Percentiles rank a stretch among this genome's conserved stretches.
These are phyloP conservation scores for Aureobasidium sp. DNA, from an alignment of 2,329 filamentous ascomycete genomes.

Conservation along the genomic window DNA sequence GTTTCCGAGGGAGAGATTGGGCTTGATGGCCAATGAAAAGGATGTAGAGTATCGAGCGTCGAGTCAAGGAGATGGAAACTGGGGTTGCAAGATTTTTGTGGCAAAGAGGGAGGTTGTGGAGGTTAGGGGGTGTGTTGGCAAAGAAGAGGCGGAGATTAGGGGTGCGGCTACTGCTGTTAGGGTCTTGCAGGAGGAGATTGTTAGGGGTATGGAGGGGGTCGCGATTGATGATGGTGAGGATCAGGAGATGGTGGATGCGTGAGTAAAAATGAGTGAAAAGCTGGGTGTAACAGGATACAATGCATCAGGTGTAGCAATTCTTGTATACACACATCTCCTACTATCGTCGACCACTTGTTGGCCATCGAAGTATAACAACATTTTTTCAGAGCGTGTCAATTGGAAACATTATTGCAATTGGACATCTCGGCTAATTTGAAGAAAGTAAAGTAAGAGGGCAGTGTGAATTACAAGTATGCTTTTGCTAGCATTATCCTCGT, in stretches of 20 bases:
- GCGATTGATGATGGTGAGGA: neutral
- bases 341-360: too few species aligned
- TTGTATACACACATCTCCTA: too few species aligned
- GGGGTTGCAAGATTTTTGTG: constrained; percentile 29
- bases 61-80: constrained; percentile 14
- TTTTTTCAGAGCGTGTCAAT: too few species aligned
- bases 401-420: too few species aligned
- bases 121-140: constrained; percentile 27
- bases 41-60: constrained; percentile 45
- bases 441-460: too few species aligned
- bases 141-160: constrained; percentile 32
- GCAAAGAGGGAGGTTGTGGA: constrained; percentile 28
- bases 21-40: constrained; percentile 45
- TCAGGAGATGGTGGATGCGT: neutral
- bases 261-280: neutral
- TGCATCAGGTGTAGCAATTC: too few species aligned
- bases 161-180: constrained; percentile 23
- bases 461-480: too few species aligned
- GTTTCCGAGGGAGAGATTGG: constrained; percentile 61
- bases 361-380: too few species aligned
- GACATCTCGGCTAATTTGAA: too few species aligned
- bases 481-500: too few species aligned
- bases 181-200: constrained; percentile 3
- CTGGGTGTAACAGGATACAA: neutral
- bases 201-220: neutral